Conservation (phyloP, 257 asterid species). For the Gentiana straminea region DNA sequence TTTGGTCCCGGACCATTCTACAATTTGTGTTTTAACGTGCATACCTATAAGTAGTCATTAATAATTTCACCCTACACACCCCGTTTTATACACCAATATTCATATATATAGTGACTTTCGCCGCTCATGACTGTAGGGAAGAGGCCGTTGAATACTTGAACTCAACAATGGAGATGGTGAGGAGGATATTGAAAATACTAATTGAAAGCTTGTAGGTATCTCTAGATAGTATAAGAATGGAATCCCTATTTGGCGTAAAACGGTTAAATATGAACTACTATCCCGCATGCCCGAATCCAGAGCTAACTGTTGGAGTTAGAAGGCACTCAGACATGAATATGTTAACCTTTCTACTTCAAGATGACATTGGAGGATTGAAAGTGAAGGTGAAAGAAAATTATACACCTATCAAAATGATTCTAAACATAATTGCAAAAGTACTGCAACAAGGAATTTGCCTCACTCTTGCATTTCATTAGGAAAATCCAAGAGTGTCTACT, state of each 20-base stretch:
- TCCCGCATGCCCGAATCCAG: slow-evolving; percentile 30
- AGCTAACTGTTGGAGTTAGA: slow-evolving; percentile 28
- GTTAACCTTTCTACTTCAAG: slow-evolving; percentile 28
- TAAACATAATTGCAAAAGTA: too few species aligned
- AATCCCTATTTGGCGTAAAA: slow-evolving; percentile 21
- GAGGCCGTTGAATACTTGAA: slow-evolving; percentile 17
- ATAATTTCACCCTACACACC: too few species aligned
- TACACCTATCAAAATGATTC: too few species aligned
- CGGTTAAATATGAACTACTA: slow-evolving; percentile 22
- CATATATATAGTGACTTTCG: too few species aligned
- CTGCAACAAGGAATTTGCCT: too few species aligned
- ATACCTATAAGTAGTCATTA: too few species aligned
- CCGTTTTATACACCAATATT: too few species aligned
- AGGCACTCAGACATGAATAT: slow-evolving; percentile 27
- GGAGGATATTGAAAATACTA: slow-evolving; percentile 12
- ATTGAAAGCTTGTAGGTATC: slow-evolving; percentile 18
- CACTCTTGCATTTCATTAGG: too few species aligned
- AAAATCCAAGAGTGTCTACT: too few species aligned
- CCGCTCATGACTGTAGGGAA: slow-evolving; percentile 5
- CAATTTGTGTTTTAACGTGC: too few species aligned
- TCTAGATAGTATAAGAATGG: slow-evolving; percentile 15
- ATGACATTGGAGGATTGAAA: slow-evolving; percentile 25
- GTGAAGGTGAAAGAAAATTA: slow-evolving; percentile 9
- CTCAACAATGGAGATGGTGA: slow-evolving; percentile 10
- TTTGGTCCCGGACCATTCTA: too few species aligned